Percentiles rank a stretch among this genome's conserved stretches.
These are phyloP conservation scores for Pinus taeda DNA, from an alignment of 75 land plant species.

Conservation along the genomic window DNA sequence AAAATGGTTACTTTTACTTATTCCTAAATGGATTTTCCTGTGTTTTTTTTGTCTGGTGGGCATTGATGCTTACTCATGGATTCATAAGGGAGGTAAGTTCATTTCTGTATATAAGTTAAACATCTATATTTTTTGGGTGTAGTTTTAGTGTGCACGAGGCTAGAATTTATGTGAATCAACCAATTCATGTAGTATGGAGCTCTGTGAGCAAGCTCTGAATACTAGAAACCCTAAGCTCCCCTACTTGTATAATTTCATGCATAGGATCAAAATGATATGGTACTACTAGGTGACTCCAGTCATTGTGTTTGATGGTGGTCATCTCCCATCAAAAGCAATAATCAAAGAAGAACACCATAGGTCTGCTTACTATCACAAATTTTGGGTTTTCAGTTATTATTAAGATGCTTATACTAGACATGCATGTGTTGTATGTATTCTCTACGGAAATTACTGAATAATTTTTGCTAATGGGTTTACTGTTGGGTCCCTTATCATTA, in stretches of 20 bases:
- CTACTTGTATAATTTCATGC: slow-evolving; percentile 77
- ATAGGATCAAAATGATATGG: slow-evolving; percentile 67
- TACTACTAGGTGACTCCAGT: slow-evolving; percentile 67
- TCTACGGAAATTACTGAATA: too few species aligned
- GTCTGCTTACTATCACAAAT: slow-evolving; percentile 17
- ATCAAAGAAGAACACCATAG: slow-evolving; percentile 64
- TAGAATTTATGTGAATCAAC: slow-evolving; percentile 29
- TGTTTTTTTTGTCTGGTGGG: slow-evolving; percentile 50
- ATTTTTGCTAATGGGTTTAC: too few species aligned
- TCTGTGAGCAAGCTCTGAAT: slow-evolving; percentile 27
- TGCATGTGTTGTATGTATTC: too few species aligned
- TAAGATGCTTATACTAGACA: too few species aligned
- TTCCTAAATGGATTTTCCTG: neutral
- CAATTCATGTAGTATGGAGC: slow-evolving; percentile 88
- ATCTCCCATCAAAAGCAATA: slow-evolving; percentile 59
- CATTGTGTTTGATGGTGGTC: slow-evolving; percentile 86
- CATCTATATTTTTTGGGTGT: neutral
- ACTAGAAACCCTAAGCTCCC: slow-evolving; percentile 21
- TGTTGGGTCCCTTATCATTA: too few species aligned
- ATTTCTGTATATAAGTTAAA: neutral
- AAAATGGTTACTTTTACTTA: neutral
- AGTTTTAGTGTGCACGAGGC: neutral
- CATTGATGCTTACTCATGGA: slow-evolving; percentile 92
- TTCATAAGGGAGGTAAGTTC: slow-evolving; percentile 81
- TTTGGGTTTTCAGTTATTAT: neutral